These are phyloP conservation scores for Omphalea diandra DNA, from an alignment of 441 rosid species.

Conservation along the genomic window DNA sequence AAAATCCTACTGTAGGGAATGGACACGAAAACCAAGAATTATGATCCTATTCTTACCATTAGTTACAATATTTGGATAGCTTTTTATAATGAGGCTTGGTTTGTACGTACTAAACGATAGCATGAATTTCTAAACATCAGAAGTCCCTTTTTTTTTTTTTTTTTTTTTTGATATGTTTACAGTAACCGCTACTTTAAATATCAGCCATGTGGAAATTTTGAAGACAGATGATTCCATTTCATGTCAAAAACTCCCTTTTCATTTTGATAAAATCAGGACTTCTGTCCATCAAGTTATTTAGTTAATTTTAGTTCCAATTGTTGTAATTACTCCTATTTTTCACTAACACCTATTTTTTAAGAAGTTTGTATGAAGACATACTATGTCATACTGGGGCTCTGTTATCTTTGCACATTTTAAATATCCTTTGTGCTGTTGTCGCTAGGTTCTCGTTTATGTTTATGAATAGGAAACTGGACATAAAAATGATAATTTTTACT, in stretches of 20 bases:
- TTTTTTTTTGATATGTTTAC: not conserved
- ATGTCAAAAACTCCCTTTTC: not conserved
- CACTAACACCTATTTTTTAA: not conserved
- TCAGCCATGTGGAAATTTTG: not conserved
- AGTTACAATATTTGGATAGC: not conserved
- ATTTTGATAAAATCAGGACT: not conserved
- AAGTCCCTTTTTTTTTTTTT: not conserved
- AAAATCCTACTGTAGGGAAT: not conserved
- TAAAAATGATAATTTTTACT: not conserved
- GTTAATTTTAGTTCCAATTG: not conserved
- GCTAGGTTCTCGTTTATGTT: not conserved
- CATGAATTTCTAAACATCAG: not conserved
- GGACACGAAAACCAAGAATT: not conserved
- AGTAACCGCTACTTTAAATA: not conserved
- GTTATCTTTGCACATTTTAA: not conserved
- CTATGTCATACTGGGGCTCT: too few relatives aligned
- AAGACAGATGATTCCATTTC: not conserved
- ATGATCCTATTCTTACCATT: not conserved
- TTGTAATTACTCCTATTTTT: not conserved
- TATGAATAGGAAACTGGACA: not conserved
- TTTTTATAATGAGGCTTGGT: not conserved
- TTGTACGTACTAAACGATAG: not conserved
- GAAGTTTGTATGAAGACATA: not conserved
- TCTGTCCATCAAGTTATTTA: not conserved
- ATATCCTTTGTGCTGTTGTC: not conserved